Base-by-base conservation (phyloP, 2,329 filamentous ascomycete species). In the Aspergillus sp. region DNA sequence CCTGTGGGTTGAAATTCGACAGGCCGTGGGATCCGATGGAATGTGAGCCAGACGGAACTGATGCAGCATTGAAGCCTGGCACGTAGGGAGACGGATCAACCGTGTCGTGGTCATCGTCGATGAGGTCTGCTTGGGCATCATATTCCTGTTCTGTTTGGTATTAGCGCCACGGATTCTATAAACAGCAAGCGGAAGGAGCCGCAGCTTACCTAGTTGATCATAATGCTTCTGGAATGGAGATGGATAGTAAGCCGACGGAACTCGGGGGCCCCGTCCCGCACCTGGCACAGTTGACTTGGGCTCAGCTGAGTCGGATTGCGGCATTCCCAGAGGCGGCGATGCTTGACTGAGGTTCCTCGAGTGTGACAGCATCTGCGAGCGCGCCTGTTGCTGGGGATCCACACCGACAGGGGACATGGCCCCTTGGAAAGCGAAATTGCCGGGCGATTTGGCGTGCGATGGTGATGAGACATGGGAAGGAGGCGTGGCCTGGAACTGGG, bases 171-270 rank as follows among this genome's bases (percentile, higher is more conserved):
- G 19, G 12, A 6, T 6, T 11, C 4, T n/a, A 7, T 2, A 33
- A 68, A 71, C 65, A 76, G 79, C 86, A 74, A 85, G 77, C 73
- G 76, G 77, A 38, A 76, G 82, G 76, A 77, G 82, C 65, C 80
- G 75, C 62, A 78, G 76, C 90, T 87, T 89, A 86, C 91, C 91
- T 68, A 97, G 82, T 76, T 95, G 89, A 69, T 94, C 88, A 69
- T 94, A 90, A 67, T 96, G 91, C 66, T 87, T 93, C 63, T 94
- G 89, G 70, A 95, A 96, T 12, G 88, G 86, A 45, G 88, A 86
- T 39, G 87, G 83, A 64, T 95, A 96, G 69, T 86, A 95, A 12
- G 73, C 69, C 33, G 74, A 68, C 30, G 75, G 65, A 37, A 69
- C 53, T 11, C 66, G 66, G 37, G 63, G 40, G 40, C 52, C 55